Evolutionary conservation across 2,329 filamentous ascomycete species (phyloP), one percentile per base, ranked within the genome.

Genomic region (Pseudonectria foliicola): DNA sequence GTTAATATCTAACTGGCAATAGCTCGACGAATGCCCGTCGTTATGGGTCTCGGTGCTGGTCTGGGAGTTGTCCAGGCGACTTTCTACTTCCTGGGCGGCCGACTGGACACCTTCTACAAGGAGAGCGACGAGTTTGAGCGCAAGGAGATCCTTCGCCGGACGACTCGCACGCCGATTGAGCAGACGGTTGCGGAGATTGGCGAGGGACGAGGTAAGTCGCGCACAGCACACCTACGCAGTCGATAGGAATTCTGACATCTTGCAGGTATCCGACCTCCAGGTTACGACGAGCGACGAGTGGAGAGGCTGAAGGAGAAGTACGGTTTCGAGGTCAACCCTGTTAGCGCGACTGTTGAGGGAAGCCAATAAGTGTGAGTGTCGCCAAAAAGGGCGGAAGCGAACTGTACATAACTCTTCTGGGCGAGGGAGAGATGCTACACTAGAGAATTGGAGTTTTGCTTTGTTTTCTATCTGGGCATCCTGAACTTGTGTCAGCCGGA

Each of bases 261-360:
- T 34, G 7, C 49, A 95, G 88, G 84, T 36, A 86, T 95, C 52
- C 73, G 81, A 49, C 83, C 76, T 27, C 80, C 84, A 12, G 86
- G 86, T 33, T 95, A 92, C 57, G 82, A 85, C 50, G 85, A 94
- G 70, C 74, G 89, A 61, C 80, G 89, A 61, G 77, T 78, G 48
- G 71, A 88, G 67, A 75, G 85, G 51, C 73, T 95, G 61, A 81
- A 85, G 74, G 81, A 87, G 64, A 85, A 80, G 62, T 95, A 95
- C 55, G 87, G 88, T 39, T 77, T 93, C 54, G 87, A 94, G 47
- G 80, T 95, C 55, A 76, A 82, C 54, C 74, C 79, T 36, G 75
- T 81, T 47, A 73, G 62, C 38, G 68, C 72, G 28, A 65, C 63
- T 31, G 59, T 63, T 45, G 66, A 75, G 35, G 61, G 60, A 39